A percentile compares a stretch with the other conserved stretches of the same genome.
Evolutionary conservation across 73 alveolate genomes (phyloP).

Genomic region (Symbiodinium natans): DNA sequence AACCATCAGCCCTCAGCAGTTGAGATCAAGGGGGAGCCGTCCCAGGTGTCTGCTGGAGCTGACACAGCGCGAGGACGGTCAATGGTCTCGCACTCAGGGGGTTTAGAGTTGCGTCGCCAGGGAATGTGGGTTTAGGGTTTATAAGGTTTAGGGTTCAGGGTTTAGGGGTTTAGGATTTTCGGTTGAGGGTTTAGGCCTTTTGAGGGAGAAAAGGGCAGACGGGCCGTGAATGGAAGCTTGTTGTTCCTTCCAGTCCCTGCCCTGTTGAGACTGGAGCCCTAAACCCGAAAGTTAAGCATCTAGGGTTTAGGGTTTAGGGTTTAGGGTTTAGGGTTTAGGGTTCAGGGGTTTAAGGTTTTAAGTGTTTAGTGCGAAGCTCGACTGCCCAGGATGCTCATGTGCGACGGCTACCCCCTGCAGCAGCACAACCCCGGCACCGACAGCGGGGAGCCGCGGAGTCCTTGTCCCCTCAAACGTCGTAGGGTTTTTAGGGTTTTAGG

Average conservation of each 20-base stretch:
- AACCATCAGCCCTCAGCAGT: too few species aligned
- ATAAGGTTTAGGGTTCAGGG: too few species aligned
- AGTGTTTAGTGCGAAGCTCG: too few species aligned
- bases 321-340: background rate
- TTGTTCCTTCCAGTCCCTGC: too few species aligned
- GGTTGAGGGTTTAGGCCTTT: too few species aligned
- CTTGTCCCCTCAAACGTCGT: background rate
- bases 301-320: background rate
- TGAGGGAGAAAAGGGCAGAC: too few species aligned
- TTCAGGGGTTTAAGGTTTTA: too few species aligned
- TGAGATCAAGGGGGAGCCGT: background rate
- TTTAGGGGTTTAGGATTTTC: too few species aligned
- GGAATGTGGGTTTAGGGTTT: too few species aligned
- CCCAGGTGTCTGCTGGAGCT: slow-evolving; percentile 58
- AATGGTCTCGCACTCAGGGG: slow-evolving; percentile 23
- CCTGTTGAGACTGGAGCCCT: too few species aligned
- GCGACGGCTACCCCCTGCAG: slow-evolving; percentile 85
- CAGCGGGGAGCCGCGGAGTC: slow-evolving; percentile 91
- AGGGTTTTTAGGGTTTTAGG: background rate
- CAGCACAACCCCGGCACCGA: slow-evolving; percentile 75
- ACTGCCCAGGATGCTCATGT: slow-evolving; percentile 41
- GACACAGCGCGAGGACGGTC: slow-evolving; percentile 75
- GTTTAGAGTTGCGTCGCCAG: background rate
- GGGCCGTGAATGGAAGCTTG: too few species aligned
- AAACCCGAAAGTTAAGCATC: background rate